Evolutionary conservation across 306 rosid genomes (phyloP).

Genomic region (Vigna nakashimae): DNA sequence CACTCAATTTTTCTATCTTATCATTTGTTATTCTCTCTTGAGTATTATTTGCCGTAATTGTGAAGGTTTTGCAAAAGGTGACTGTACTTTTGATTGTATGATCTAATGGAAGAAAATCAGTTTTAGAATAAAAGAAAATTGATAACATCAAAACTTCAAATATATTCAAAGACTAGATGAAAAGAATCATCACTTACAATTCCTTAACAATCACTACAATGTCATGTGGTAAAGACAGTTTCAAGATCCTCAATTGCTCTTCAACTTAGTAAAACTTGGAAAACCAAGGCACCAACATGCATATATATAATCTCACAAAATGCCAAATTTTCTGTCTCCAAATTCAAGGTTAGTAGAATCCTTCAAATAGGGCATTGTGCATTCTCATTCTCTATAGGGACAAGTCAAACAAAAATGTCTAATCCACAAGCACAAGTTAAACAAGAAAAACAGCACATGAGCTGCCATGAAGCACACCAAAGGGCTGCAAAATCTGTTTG

Average conservation of each 20-base stretch:
- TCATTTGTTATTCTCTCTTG: no score
- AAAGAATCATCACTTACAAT: not conserved
- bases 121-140: no score
- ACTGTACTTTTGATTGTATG: no score
- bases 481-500: conserved; percentile 51
- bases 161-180: not conserved
- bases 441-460: conserved; percentile 21
- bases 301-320: not conserved
- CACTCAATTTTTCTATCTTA: no score
- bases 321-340: conserved; percentile 1
- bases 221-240: not conserved
- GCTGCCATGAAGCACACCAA: conserved; percentile 11
- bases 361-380: conserved; percentile 25
- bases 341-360: conserved; percentile 29
- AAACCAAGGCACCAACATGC: conserved; percentile 17
- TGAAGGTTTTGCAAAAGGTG: no score
- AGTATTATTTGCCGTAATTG: no score
- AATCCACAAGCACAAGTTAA: conserved; percentile 9
- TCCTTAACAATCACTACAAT: not conserved
- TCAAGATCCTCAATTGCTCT: not conserved
- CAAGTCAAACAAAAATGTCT: conserved; percentile 33
- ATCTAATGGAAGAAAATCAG: no score
- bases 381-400: conserved; percentile 11
- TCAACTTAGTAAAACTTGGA: conserved; percentile 14
- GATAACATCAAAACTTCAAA: not conserved